These are phyloP conservation scores for Arctostaphylos glauca DNA, from an alignment of 148 eudicot species.

Conservation along the genomic window DNA sequence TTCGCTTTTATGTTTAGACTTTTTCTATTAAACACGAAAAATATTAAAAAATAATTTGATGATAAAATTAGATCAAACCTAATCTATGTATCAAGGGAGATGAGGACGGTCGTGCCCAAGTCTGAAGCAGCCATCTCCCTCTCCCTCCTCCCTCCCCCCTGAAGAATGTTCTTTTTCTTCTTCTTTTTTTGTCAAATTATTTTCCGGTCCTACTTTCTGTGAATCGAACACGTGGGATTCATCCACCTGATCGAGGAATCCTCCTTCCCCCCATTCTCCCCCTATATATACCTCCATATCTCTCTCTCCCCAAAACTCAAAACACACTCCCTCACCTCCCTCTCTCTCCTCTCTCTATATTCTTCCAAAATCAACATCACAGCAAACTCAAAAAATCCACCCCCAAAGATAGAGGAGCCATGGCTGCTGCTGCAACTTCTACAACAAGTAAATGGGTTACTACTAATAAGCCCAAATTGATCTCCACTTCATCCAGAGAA, in stretches of 20 bases:
- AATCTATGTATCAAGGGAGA: no score
- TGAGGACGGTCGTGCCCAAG: slow-evolving; percentile 13
- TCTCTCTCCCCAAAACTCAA: slow-evolving; percentile 12
- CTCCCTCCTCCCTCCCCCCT: not conserved
- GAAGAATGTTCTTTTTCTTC: no score
- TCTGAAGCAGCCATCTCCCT: not conserved
- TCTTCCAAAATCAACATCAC: not conserved
- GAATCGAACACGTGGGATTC: slow-evolving; percentile 25
- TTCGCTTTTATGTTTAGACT: no score
- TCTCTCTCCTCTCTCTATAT: not conserved
- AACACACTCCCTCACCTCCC: not conserved
- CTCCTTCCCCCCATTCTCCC: not conserved
- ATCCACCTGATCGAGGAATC: slow-evolving; percentile 11
- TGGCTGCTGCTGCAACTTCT: slow-evolving; percentile 9
- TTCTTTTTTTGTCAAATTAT: no score
- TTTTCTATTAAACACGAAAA: no score
- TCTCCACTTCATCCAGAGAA: not conserved
- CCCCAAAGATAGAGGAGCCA: not conserved
- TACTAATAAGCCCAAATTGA: not conserved
- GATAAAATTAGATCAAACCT: no score
- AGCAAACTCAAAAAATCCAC: not conserved
- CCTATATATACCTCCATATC: not conserved
- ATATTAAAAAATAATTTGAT: no score
- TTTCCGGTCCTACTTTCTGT: not conserved
- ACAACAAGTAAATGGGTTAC: slow-evolving; percentile 20